Conservation (phyloP, 306 rosid species). For the Medicago truncatula region DNA sequence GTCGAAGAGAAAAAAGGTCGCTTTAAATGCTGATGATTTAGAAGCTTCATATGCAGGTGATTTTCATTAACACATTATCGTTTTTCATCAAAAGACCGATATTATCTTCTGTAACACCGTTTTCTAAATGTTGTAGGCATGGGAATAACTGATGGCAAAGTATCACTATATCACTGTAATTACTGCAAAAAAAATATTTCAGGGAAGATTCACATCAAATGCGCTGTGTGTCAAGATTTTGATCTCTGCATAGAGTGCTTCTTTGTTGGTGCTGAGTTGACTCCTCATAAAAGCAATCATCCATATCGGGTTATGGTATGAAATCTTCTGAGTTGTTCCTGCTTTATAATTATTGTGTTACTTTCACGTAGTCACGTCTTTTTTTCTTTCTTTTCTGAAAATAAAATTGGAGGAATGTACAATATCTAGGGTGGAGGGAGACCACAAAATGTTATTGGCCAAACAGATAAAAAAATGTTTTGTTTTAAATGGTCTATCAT, state of each 20-base stretch:
- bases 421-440: background rate
- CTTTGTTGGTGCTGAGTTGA: conserved; percentile 91
- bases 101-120: conserved; percentile 11
- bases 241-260: conserved; percentile 81
- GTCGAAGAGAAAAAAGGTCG: conserved; percentile 64
- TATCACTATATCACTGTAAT: conserved; percentile 86
- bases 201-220: conserved; percentile 82
- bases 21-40: conserved; percentile 53
- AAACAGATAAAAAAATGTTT: background rate
- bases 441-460: background rate
- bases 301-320: conserved; percentile 71
- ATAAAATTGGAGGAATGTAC: background rate
- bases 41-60: conserved; percentile 48
- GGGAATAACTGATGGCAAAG: conserved; percentile 71
- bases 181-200: conserved; percentile 95
- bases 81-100: background rate
- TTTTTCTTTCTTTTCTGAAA: background rate
- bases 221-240: conserved; percentile 85
- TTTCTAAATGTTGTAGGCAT: conserved; percentile 57
- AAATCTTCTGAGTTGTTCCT: conserved; percentile 17
- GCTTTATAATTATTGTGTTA: conserved; percentile 33
- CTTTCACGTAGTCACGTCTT: conserved; percentile 16
- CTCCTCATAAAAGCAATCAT: conserved; percentile 88
- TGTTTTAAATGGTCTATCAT: conserved; percentile 5
- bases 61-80: background rate